A percentile compares a stretch with the other conserved stretches of the same genome.
phyloP scores from a whole-genome alignment of 2,329 filamentous ascomycete genomes.

The Botrytis pseudocinerea region DNA sequence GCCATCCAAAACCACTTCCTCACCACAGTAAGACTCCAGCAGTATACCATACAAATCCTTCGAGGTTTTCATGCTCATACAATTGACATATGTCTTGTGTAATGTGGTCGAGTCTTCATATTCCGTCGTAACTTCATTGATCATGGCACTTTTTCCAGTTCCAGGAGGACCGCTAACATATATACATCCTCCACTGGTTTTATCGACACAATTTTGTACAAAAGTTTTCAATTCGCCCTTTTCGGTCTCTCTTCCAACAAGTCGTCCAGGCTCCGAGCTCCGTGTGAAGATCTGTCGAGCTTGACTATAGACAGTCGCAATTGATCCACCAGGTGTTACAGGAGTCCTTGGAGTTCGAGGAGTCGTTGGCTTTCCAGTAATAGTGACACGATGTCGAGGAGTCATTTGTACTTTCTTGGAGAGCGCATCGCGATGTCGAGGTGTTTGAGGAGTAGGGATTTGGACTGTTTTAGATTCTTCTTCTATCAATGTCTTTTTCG shows the following conservation, averaged over 20 bases:
- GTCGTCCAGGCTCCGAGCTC: constrained; percentile 46
- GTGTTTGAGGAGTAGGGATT: constrained; percentile 70
- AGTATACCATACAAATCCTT: constrained; percentile 82
- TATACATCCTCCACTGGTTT: constrained; percentile 72
- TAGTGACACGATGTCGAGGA: constrained; percentile 79
- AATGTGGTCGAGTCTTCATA: constrained; percentile 54
- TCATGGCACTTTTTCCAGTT: constrained; percentile 94
- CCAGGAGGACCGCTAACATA: constrained; percentile 96
- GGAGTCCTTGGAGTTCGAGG: constrained; percentile 78
- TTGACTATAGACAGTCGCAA: constrained; percentile 79
- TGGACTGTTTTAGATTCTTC: constrained; percentile 48
- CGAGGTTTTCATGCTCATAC: constrained; percentile 91
- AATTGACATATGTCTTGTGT: constrained; percentile 83
- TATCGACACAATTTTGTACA: constrained; percentile 61
- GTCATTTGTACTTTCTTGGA: constrained; percentile 70
- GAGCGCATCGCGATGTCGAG: constrained; percentile 77
- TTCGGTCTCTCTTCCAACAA: constrained; percentile 47
- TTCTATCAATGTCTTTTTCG: constrained; percentile 42
- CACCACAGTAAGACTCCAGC: constrained; percentile 65
- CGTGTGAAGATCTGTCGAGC: constrained; percentile 83
- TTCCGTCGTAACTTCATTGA: constrained; percentile 72
- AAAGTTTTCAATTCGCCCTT: constrained; percentile 67
- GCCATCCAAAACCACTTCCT: constrained; percentile 60
- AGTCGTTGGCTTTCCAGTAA: constrained; percentile 72
- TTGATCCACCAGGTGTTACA: constrained; percentile 62